Conservation (phyloP, 257 asterid genomes). For the Salvia miltiorrhiza region DNA sequence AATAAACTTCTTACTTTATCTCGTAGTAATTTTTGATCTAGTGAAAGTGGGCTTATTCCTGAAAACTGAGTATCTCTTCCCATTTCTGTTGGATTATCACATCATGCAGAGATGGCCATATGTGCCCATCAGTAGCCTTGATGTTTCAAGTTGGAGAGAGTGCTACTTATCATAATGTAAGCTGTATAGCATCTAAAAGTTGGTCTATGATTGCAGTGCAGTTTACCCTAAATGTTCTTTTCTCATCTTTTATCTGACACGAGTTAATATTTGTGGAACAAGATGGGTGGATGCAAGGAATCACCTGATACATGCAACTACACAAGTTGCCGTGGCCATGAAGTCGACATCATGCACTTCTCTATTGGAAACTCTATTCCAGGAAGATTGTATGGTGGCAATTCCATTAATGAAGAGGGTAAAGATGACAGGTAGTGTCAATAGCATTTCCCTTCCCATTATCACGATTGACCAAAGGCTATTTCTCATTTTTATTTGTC, state of each 20-base stretch:
- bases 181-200: slow-evolving; percentile 18
- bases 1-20: background rate
- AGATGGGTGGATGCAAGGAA: slow-evolving; percentile 96
- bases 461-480: background rate
- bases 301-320: slow-evolving; percentile 58
- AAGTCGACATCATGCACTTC: slow-evolving; percentile 92
- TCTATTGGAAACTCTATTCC: slow-evolving; percentile 84
- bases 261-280: slow-evolving; percentile 19
- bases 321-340: slow-evolving; percentile 68
- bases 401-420: slow-evolving; percentile 38
- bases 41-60: background rate
- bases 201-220: background rate
- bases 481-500: slow-evolving; percentile 12
- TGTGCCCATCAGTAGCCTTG: slow-evolving; percentile 76
- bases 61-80: background rate
- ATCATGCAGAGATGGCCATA: slow-evolving; percentile 57
- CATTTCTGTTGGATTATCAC: slow-evolving; percentile 9
- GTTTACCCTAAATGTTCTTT: background rate
- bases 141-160: slow-evolving; percentile 87
- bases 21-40: slow-evolving; percentile 2
- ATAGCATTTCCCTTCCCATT: background rate
- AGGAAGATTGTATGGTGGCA: slow-evolving; percentile 74
- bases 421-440: slow-evolving; percentile 50
- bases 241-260: slow-evolving; percentile 23
- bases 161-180: slow-evolving; percentile 74